phyloP scores from a whole-genome alignment of 2,329 filamentous ascomycete species.

The Aureobasidium sp. region DNA sequence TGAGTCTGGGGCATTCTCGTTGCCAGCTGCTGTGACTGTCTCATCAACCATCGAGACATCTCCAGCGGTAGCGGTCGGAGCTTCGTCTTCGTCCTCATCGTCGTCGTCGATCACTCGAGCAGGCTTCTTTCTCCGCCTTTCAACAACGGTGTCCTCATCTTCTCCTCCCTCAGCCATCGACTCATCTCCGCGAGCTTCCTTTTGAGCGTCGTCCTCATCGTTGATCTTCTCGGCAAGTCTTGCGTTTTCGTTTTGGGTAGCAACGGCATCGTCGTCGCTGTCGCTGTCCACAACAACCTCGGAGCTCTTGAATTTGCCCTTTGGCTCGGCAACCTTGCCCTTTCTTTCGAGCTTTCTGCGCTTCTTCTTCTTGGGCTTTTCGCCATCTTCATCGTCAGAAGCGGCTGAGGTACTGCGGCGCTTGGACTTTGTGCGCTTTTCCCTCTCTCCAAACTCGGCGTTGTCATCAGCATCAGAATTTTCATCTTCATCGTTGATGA shows the following conservation, averaged over 20 bases:
- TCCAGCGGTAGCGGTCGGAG: slow-evolving; percentile 11
- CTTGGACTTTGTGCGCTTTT: slow-evolving; percentile 26
- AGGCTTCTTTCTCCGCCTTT: slow-evolving; percentile 22
- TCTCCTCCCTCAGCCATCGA: slow-evolving; percentile 14
- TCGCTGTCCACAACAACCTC: slow-evolving; percentile 77
- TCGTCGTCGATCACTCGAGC: slow-evolving; percentile 22
- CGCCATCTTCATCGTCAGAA: slow-evolving; percentile 45
- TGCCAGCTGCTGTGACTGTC: slow-evolving; percentile 9
- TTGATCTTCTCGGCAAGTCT: slow-evolving; percentile 15
- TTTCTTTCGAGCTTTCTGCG: slow-evolving; percentile 52
- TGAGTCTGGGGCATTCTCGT: slow-evolving; percentile 9
- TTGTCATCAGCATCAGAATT: slow-evolving; percentile 33
- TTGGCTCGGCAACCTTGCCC: slow-evolving; percentile 28
- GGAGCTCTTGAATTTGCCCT: slow-evolving; percentile 70
- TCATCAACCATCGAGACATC: slow-evolving; percentile 14
- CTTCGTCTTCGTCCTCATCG: slow-evolving; percentile 25
- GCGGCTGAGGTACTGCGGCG: slow-evolving; percentile 26
- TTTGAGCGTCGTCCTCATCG: slow-evolving; percentile 23
- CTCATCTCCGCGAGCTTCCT: slow-evolving; percentile 16
- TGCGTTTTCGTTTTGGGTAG: slow-evolving; percentile 18
- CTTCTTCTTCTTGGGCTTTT: slow-evolving; percentile 51
- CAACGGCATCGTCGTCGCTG: slow-evolving; percentile 40
- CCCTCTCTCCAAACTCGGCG: slow-evolving; percentile 32
- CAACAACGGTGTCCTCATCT: slow-evolving; percentile 12
- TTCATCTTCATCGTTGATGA: slow-evolving; percentile 29